A percentile compares a stretch with the other conserved stretches of the same genome.
These are phyloP conservation scores for Saccharomycopsis microspora DNA, from an alignment of 805 yeast species.

Conservation along the genomic window DNA sequence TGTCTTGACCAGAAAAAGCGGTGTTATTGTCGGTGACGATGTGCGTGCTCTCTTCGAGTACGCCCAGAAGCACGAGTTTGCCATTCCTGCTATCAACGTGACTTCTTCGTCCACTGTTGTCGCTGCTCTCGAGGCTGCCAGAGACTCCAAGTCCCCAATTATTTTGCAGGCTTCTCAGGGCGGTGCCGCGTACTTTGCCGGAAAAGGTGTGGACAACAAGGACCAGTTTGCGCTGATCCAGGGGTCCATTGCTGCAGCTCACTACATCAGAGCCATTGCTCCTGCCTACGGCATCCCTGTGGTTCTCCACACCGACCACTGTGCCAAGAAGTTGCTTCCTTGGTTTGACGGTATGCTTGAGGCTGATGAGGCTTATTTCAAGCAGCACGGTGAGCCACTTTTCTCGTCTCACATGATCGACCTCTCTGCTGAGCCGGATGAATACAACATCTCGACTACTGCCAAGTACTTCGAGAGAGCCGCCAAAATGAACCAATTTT, in stretches of 20 bases:
- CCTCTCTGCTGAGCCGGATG: constrained; percentile 92
- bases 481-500: constrained; percentile 91
- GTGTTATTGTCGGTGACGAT: constrained; percentile 98
- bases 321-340: constrained; percentile 95
- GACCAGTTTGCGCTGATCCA: constrained; percentile 90
- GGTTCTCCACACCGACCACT: constrained; percentile 94
- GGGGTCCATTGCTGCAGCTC: constrained; percentile 96
- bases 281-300: constrained; percentile 97
- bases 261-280: constrained; percentile 92
- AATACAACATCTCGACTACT: constrained; percentile 90
- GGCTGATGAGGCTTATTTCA: constrained; percentile 91
- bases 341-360: constrained; percentile 98
- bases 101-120: constrained; percentile 95
- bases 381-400: constrained; percentile 81
- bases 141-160: constrained; percentile 90
- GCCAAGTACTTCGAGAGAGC: constrained; percentile 90
- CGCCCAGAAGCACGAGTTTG: constrained; percentile 88
- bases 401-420: constrained; percentile 99
- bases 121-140: constrained; percentile 96
- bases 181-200: constrained; percentile 99
- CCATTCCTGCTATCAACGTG: constrained; percentile 97
- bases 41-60: constrained; percentile 74
- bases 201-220: constrained; percentile 93
- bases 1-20: constrained; percentile 81
- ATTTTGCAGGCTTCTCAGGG: constrained; percentile 96